Base-by-base conservation (phyloP, 2,329 filamentous ascomycete genomes). In the Trichophyton benhamiae region DNA sequence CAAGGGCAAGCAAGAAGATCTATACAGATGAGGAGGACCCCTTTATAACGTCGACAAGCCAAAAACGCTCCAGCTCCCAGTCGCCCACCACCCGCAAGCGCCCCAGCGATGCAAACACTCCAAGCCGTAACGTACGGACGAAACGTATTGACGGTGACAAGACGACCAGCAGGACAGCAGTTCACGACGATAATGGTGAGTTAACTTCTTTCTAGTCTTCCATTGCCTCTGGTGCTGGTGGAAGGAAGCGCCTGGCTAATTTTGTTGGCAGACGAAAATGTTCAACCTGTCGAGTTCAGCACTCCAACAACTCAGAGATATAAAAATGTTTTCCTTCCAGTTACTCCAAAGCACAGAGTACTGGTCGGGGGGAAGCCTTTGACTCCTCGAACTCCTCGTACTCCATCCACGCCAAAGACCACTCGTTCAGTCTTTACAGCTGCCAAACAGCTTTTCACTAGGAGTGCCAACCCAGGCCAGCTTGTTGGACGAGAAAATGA, bases 361-460 rank as follows among this genome's bases (percentile, higher is more conserved):
- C 87, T 89, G 76, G 84, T 91, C 11, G 82, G 83, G 41, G 88
- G 86, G 65, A 88, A 84, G 69, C 80, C 89, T 41, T 82, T 87
- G 68, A 91, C 89, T 66, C 87, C 91, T 61, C 79, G 87, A 67
- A 95, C 90, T 48, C 88, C 89, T 20, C 84, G 87, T 66, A 89
- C 89, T 11, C 87, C 87, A 9, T 77, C 81, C 38, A 88, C 88
- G 5, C 82, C 83, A 30, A 76, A 76, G 60, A 78, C 83, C 9
- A 77, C 82, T 22, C 84, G 86, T 60, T 94, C 90, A 0, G 80
- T 96, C 42, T 97, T 96, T 74, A 90, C 94, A 65, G 82, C 86
- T 63, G 94, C 91, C 15, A 85, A 92, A 33, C 90, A 96, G 69
- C 76, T 95, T 2, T 99, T 99, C 70, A 86, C 88, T 5, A 85